These are phyloP conservation scores for Pythium dissotocum DNA, from an alignment of 352 stramenopile genomes.

Conservation along the genomic window DNA sequence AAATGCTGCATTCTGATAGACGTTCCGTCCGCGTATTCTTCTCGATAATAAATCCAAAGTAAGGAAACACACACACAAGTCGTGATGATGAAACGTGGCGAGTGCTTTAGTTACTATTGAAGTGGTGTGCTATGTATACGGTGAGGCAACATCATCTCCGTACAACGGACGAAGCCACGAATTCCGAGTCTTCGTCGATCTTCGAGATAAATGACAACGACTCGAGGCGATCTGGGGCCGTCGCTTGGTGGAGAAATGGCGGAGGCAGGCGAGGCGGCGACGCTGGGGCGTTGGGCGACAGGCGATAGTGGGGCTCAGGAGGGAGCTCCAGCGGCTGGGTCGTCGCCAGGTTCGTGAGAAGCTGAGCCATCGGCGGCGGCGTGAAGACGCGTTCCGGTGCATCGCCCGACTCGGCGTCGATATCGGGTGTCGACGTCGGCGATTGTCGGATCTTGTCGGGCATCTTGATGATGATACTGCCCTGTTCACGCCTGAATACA, in stretches of 20 bases:
- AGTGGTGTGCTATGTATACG: background rate
- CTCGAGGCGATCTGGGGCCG: slow-evolving; percentile 9
- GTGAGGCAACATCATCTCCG: background rate
- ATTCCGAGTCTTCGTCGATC: slow-evolving; percentile 25
- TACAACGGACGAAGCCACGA: slow-evolving; percentile 2
- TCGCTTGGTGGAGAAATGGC: slow-evolving; percentile 6
- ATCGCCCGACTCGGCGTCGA: background rate
- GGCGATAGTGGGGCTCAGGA: slow-evolving; percentile 27
- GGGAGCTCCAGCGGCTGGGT: slow-evolving; percentile 23
- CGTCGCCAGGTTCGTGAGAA: slow-evolving; percentile 20
- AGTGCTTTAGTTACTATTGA: background rate
- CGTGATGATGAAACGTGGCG: background rate
- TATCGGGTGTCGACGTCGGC: background rate
- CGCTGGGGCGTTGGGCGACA: slow-evolving; percentile 24
- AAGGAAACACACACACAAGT: background rate
- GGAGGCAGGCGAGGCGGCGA: slow-evolving; percentile 8
- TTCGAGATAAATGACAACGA: slow-evolving; percentile 1
- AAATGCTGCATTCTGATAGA: background rate
- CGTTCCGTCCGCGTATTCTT: background rate
- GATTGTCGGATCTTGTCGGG: slow-evolving; percentile 38
- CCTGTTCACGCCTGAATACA: slow-evolving; percentile 61
- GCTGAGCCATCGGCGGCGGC: slow-evolving; percentile 23
- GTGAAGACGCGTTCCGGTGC: slow-evolving; percentile 4
- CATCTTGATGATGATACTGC: slow-evolving; percentile 68
- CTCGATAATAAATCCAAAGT: background rate